Evolutionary conservation across 768 basidiomycete genomes (phyloP).

Genomic region (Gyrodon lividus): DNA sequence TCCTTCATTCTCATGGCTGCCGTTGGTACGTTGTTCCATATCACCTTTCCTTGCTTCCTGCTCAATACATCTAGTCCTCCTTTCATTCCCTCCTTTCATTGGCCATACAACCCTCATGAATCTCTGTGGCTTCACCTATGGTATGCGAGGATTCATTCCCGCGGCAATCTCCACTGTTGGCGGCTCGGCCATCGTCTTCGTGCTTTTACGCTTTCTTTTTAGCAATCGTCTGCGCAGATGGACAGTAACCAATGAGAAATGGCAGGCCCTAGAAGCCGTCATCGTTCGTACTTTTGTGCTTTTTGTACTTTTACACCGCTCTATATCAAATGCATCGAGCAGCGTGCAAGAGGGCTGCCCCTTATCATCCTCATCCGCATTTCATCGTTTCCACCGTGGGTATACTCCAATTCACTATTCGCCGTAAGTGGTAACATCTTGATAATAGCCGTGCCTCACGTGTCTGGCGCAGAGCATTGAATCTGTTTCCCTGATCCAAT

Average conservation of each 20-base stretch:
- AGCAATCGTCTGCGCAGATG: conserved; percentile 53
- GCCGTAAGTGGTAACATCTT: conserved; percentile 47
- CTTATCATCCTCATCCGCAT: conserved; percentile 78
- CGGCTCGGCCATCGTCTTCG: conserved; percentile 64
- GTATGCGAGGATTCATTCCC: conserved; percentile 72
- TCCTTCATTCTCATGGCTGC: conserved; percentile 53
- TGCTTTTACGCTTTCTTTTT: conserved; percentile 59
- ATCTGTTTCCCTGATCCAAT: conserved; percentile 73
- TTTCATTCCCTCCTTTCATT: conserved; percentile 34
- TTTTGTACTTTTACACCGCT: neutral
- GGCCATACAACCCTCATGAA: conserved; percentile 40
- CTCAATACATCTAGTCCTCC: conserved; percentile 21
- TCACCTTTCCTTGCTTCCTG: conserved; percentile 51
- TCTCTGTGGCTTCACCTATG: conserved; percentile 81
- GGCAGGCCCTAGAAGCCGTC: conserved; percentile 75
- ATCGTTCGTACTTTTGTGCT: conserved; percentile 46
- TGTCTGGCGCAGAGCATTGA: conserved; percentile 59
- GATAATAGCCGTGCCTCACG: conserved; percentile 5
- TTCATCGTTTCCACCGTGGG: conserved; percentile 85
- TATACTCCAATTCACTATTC: conserved; percentile 80
- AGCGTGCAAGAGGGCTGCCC: conserved; percentile 77
- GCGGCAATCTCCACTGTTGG: conserved; percentile 58
- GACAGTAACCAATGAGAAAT: conserved; percentile 63
- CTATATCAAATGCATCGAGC: conserved; percentile 7
- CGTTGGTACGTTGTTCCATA: conserved; percentile 54